Evolutionary conservation across 2,329 filamentous ascomycete species (phyloP), one percentile per base, ranked within the genome.

Genomic region (Epicoccum sorghinum): DNA sequence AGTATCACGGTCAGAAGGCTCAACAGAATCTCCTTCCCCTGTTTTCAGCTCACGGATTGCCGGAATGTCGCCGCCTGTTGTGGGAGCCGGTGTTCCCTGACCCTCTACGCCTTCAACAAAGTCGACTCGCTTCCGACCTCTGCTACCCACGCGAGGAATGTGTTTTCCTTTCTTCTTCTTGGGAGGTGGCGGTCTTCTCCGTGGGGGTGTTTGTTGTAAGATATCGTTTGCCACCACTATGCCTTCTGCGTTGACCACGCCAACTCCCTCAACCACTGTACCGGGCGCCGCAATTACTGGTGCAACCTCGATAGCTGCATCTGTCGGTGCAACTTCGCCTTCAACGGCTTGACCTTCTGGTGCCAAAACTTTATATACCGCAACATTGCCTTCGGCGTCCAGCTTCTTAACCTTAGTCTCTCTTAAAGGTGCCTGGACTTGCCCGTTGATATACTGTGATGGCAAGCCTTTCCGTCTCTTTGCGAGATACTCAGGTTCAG

Each of bases 361-460:
- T 4, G 96, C 83, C 18, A 91, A 89, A 7, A 95, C 86, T 66
- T 96, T 91, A 72, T 95, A 91, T 2, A 93, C 87, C 57, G 90
- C 91, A 8, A 90, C 83, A 64, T 93, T 93, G 23, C 93, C 93
- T 23, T 81, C 82, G 1, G 86, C 85, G 69, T 96, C 91, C 9
- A 88, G 79, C 61, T 89, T 87, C 65, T 89, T 86, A 47, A 97
- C 90, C 22, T 89, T 95, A 0, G 90, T 91, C 67, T 89, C 89
- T 7, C 90, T 88, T 65, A 95, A 90, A 4, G 65, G 62, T 25
- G 66, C 60, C 24, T 64, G 61, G 7, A 63, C 54, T 30, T 63
- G 59, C 4, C 60, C 62, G 13, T 67, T 64, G 2, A 59, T 56
- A 57, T 72, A 73, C 30, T 68, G 69, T 10, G 80, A 84, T 4